Evolutionary conservation across 306 rosid genomes (phyloP), one percentile per base, ranked within the genome.

Genomic region (Citrullus mucosospermus): DNA sequence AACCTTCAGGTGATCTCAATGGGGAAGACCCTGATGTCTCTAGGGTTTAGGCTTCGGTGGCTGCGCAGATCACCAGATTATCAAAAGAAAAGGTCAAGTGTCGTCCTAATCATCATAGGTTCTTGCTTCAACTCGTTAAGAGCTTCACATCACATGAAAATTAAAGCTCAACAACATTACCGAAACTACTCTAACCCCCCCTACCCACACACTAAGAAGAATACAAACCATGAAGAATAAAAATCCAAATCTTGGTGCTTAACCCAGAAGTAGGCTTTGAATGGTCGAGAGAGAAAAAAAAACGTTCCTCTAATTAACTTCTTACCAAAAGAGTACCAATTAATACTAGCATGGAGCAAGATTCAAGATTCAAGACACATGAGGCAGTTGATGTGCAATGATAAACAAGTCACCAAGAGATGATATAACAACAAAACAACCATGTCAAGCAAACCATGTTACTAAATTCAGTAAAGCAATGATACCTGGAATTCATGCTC

Each of bases 401-500:
- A 68, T 41, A 10, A 68, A 20, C 54, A n/a, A 11, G 74, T 39
- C 50, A n/a, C 9, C 22, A 68, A 41, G 20, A 25, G 76, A 22
- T 70, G 9, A 75, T 20, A 48, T 46, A 32, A 9, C 28, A 75
- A 10, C 13, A 75, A 48, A 55, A 7, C 38, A 62, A 14, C 63
- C 38, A 22, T 57, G 38, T 43, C 12, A 43, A 39, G 38, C 65
- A 59, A 44, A 43, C 41, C 41, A 25, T 1, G 43, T 32, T 41
- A 41, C 32, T 18, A 41, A 78, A 56, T n/a, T 53, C 54, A 53
- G 25, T 50, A 39, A 16, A 8, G 38, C 50, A 3, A 51, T 32
- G 58, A 70, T 88, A 93, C 98, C 99, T 95, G 99, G 54, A 95
- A 93, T 81, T 95, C 99, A 85, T 95, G 97, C 87, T 95, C 99